Conservation (phyloP, 2,329 filamentous ascomycete species). For the Botrytis aclada region DNA sequence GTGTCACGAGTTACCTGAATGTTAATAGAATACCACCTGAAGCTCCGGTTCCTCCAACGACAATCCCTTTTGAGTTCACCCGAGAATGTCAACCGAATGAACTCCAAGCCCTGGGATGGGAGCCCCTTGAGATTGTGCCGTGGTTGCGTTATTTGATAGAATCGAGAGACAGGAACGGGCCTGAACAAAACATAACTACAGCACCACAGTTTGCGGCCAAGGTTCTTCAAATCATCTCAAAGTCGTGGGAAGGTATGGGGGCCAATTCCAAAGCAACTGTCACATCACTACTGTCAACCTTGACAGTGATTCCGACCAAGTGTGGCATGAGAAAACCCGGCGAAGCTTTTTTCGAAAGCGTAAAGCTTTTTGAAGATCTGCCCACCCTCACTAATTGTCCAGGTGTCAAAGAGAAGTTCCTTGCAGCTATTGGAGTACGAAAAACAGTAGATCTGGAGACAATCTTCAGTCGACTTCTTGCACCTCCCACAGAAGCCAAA, state of each 20-base stretch:
- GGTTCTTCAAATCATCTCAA: constrained; percentile 77
- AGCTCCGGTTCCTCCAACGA: constrained; percentile 75
- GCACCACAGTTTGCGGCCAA: constrained; percentile 72
- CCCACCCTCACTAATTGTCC: constrained; percentile 74
- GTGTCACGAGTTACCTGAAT: constrained; percentile 72
- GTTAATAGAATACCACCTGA: constrained; percentile 77
- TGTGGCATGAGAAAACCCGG: constrained; percentile 80
- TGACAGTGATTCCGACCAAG: constrained; percentile 84
- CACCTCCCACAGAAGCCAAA: constrained; percentile 50
- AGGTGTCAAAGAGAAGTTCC: constrained; percentile 85
- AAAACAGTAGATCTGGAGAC: constrained; percentile 95
- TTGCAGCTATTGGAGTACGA: constrained; percentile 78
- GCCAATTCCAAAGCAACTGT: constrained; percentile 63
- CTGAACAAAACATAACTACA: constrained; percentile 67
- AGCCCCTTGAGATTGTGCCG: constrained; percentile 75
- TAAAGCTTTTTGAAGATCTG: constrained; percentile 91
- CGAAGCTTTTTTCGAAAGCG: constrained; percentile 89
- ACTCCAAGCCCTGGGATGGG: constrained; percentile 80
- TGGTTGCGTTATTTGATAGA: constrained; percentile 84
- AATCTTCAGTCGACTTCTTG: constrained; percentile 83
- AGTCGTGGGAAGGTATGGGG: constrained; percentile 82
- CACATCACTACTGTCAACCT: constrained; percentile 59
- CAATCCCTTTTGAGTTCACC: constrained; percentile 82
- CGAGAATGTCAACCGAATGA: constrained; percentile 63
- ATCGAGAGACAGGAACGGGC: constrained; percentile 54